These are phyloP conservation scores for Sisymbrium irio DNA, from an alignment of 345 rosid genomes.

Conservation along the genomic window DNA sequence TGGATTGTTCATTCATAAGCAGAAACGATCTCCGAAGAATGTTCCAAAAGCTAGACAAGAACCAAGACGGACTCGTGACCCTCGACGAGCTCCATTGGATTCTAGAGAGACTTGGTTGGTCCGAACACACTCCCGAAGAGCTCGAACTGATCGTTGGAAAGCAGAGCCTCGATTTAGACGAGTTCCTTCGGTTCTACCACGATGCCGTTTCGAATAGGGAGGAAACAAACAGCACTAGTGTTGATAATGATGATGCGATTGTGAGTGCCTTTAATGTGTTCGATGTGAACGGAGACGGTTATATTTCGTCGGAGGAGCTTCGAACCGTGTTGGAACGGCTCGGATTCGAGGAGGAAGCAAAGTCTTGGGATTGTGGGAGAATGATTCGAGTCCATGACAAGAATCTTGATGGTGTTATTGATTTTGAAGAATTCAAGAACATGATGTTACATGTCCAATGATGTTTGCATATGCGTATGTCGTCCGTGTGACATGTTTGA, in stretches of 20 bases:
- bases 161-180: constrained; percentile 49
- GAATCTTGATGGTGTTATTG: constrained; percentile 70
- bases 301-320: constrained; percentile 70
- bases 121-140: constrained; percentile 41
- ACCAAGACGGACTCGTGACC: constrained; percentile 61
- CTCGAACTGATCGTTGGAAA: constrained; percentile 61
- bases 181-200: constrained; percentile 57
- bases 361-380: constrained; percentile 50
- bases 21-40: constrained; percentile 51
- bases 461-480: constrained; percentile 6
- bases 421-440: constrained; percentile 75
- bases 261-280: constrained; percentile 61
- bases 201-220: constrained; percentile 35
- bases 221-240: neutral
- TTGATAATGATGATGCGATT: constrained; percentile 33
- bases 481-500: neutral
- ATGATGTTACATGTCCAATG: constrained; percentile 51
- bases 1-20: constrained; percentile 43
- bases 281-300: constrained; percentile 71
- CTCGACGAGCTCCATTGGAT: constrained; percentile 74
- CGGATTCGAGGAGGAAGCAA: constrained; percentile 57
- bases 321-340: constrained; percentile 57
- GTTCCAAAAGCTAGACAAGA: constrained; percentile 66
- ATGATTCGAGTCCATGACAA: constrained; percentile 68
- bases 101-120: constrained; percentile 48